Base-by-base conservation (phyloP, 2,329 filamentous ascomycete genomes). In the Calonectria multiphialidica region DNA sequence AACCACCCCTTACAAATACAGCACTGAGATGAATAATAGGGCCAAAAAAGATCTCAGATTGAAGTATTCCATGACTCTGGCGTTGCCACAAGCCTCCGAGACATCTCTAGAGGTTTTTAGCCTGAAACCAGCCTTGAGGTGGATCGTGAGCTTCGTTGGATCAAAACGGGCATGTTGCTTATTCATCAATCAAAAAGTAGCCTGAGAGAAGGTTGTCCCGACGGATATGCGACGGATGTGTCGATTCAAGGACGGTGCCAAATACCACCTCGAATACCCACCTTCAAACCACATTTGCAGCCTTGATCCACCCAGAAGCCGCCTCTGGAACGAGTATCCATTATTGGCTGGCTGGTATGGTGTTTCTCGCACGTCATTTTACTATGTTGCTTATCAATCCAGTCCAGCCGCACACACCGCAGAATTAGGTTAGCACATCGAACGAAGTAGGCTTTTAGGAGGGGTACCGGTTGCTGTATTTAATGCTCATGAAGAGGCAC, bases 371-470 rank as follows among this genome's bases (percentile, higher is more conserved):
- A 68, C 66, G 66, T 63, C 66, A 68, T 68, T 63, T 40, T 40
- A 18, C 18, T 62, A 25, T 28, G 37, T 45, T 68, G 66, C 66
- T 68, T 68, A 68, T 68, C 45, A 68, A 68, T 68, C 57, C 66
- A 53, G 12, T 50, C 25, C 42, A 25, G 25, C 45, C 37, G 44
- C 33, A 53, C 33, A 53, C 35, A 28, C 55, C 35, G 35, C 55
- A 49, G 21, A 62, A 53, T 45, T 55, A 55, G 57, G 55, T 68
- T 68, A 68, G 55, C 47, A 40, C 23, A 7, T 23, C 33, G 30
- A 40, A 50, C n/a, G 13, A 49, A n/a, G 33, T 10, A 44, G 21
- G 40, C 25, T 7, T 35, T 33, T 21, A 15, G 40, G 62, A 53
- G 61, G 44, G 61, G 42, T 21, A 40, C 28, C n/a, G n/a, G 21